Conservation (phyloP, 768 basidiomycete genomes). For the Hysterangium stoloniferum region DNA sequence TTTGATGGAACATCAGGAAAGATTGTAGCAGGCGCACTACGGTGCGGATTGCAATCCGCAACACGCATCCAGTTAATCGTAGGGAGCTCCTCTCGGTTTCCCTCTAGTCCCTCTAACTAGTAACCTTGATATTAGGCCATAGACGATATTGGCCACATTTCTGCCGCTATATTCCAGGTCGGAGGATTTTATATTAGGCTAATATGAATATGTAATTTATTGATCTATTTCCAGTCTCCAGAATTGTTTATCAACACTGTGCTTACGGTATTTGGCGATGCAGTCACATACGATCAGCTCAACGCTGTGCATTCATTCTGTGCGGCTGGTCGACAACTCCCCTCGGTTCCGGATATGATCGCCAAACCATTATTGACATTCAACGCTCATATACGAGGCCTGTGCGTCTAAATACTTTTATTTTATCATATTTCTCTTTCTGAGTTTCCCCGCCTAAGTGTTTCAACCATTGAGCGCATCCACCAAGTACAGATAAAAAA, state of each 20-base stretch:
- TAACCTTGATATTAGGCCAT: slow-evolving; percentile 18
- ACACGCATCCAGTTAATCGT: slow-evolving; percentile 31
- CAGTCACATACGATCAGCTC: no score
- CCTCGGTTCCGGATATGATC: slow-evolving; percentile 24
- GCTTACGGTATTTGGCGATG: no score
- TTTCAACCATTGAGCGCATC: slow-evolving; percentile 23
- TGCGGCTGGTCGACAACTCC: slow-evolving; percentile 16
- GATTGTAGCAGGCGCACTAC: slow-evolving; percentile 28
- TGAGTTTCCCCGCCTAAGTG: slow-evolving; percentile 13
- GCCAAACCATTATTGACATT: slow-evolving; percentile 21
- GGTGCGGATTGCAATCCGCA: slow-evolving; percentile 25
- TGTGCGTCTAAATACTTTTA: slow-evolving; percentile 20
- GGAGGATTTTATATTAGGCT: no score
- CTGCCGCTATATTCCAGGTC: slow-evolving; percentile 27
- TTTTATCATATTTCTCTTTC: background rate
- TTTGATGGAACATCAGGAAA: slow-evolving; percentile 31
- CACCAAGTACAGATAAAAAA: slow-evolving; percentile 20
- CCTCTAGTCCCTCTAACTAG: background rate
- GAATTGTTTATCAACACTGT: no score
- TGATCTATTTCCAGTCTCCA: no score
- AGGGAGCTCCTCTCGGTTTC: no score
- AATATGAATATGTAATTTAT: no score
- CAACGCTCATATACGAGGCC: slow-evolving; percentile 23
- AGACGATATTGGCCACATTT: slow-evolving; percentile 30
- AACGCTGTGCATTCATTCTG: no score